Evolutionary conservation across 2,329 filamentous ascomycete genomes (phyloP), one percentile per base, ranked within the genome.

Genomic region (Aureobasidium subglaciale): DNA sequence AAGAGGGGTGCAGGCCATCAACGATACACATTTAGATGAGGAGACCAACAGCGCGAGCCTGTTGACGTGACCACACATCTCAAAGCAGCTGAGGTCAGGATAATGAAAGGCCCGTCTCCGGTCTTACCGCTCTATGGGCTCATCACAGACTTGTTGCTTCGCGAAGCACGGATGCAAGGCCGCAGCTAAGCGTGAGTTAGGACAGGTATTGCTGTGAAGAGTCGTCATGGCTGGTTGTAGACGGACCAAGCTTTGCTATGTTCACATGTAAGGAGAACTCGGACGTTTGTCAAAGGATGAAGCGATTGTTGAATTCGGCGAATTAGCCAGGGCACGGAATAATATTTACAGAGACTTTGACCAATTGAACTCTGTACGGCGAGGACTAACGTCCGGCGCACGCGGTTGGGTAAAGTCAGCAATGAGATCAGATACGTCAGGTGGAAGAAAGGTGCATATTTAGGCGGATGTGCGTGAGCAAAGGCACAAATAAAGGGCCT

Each of bases 281-380:
- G 29, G 43, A 34, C 43, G 29, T 30, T 25, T 25, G 7, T 10
- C 18, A 48, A 35, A 32, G 30, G 43, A 25, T 35, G 30, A 35
- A 35, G 20, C 43, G 29, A 34, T 13, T 48, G 43, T 35, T 35
- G 34, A 20, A 32, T 22, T 50, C 46, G 46, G 46, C 46, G 46
- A 50, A 50, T 22, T 50, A 50, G 22, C 20, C 32, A 50, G 32
- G 46, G 34, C 46, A 35, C 43, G 43, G 43, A 35, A 35, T n/a
- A 35, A 48, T 48, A 30, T 35, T 35, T 8, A 20, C 25, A 11
- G 43, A 48, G 43, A 48, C 43, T 48, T 48, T 48, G 30, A 11
- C 7, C 43, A 50, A 50, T 29, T 22, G 38, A 50, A 50, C 32
- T 38, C 46, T 50, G 46, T 50, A 11, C 29, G 32, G n/a, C 16